Evolutionary conservation across 331 rosid species (phyloP).

Genomic region (Quercus phellos): DNA sequence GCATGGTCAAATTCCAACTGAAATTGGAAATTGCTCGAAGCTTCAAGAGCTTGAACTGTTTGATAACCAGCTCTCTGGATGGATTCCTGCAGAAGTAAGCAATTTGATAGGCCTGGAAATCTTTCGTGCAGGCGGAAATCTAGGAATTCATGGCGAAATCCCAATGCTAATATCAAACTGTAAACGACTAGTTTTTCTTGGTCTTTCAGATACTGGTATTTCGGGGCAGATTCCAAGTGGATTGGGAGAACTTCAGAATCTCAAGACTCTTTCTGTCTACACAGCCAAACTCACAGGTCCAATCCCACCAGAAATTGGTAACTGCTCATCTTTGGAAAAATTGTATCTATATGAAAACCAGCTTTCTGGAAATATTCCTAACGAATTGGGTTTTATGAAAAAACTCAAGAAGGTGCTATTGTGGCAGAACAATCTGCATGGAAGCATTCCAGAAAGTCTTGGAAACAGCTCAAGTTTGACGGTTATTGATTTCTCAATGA

Average conservation of each 20-base stretch:
- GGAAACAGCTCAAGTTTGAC: conserved; percentile 65
- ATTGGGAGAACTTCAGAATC: conserved; percentile 66
- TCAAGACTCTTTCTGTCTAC: conserved; percentile 74
- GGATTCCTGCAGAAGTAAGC: conserved; percentile 75
- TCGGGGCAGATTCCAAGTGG: conserved; percentile 76
- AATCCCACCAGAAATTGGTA: conserved; percentile 74
- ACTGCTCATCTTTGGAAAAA: conserved; percentile 67
- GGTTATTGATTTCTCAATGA: conserved; percentile 81
- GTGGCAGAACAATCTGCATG: conserved; percentile 83
- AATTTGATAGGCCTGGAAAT: conserved; percentile 46
- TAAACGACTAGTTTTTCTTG: conserved; percentile 56
- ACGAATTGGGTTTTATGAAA: conserved; percentile 58
- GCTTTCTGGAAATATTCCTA: conserved; percentile 72
- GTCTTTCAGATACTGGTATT: conserved; percentile 82
- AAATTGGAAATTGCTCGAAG: conserved; percentile 74
- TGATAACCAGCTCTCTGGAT: conserved; percentile 78
- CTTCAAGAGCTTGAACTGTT: conserved; percentile 61
- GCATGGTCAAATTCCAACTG: conserved; percentile 57
- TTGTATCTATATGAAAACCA: conserved; percentile 84
- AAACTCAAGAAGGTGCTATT: conserved; percentile 61
- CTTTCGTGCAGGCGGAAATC: conserved; percentile 83
- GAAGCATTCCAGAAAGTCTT: conserved; percentile 56
- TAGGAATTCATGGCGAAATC: conserved; percentile 66
- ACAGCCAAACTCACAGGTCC: conserved; percentile 77
- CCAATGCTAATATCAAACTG: conserved; percentile 82